Base-by-base conservation (phyloP, 495 filamentous ascomycete species). In the Penicillium ochrochloron region DNA sequence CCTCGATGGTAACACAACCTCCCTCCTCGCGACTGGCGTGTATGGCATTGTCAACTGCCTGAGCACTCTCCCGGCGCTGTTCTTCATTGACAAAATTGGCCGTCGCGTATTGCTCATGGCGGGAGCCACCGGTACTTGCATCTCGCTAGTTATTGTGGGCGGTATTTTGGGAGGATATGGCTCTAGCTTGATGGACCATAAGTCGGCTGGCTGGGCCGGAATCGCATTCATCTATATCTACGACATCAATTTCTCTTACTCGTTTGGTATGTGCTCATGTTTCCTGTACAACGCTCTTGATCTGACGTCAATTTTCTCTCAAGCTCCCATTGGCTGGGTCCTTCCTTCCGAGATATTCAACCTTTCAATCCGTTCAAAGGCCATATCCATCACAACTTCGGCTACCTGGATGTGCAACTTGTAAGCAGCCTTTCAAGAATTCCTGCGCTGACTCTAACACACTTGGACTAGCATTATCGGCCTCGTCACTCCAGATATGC, bases 191-290 rank as follows among this genome's bases (percentile, higher is more conserved):
- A 68, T 74, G 1, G 67, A 70, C 9, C 85, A 95, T 63, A 70
- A 76, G 21, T 85, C 84, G 0, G 89, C 88, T 8, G 92, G 90
- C 0, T 95, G 91, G 91, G 91, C 82, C 5, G 91, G 89, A 8
- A 88, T 92, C 19, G 86, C 80, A 61, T 92, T 94, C 83, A 89
- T 95, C 61, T 95, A 90, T 84, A 83, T 94, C 33, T 95, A 92
- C 69, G 89, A 93, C 67, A 78, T 92, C 46, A 89, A 92, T 70
- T 95, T 94, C 70, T 90, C 89, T 31, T 93, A 78, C 35, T 77
- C 77, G 0, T 77, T 76, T 41, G 77, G 78, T 80, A 60, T 60
- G 75, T 66, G 1, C 19, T 14, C 19, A 8, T 7, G 21, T 25
- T 21, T 12, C 10, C 5, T 25, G 19, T 12, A 2, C 37, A 51